These are phyloP conservation scores for Batkoa obscura DNA, from an alignment of 371 early-diverging fungal genomes.

Conservation along the genomic window DNA sequence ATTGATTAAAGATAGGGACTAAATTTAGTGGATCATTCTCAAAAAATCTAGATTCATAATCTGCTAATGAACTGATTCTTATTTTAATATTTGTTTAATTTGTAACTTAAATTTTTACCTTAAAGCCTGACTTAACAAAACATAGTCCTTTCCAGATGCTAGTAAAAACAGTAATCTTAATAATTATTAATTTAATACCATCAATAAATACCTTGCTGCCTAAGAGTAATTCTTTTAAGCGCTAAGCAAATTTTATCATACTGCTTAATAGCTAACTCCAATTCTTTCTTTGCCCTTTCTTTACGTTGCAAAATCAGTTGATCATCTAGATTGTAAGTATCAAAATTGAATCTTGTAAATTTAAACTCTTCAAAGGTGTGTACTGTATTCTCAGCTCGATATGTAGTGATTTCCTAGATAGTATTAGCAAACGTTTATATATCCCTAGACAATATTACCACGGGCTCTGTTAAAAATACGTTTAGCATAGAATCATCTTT, in stretches of 20 bases:
- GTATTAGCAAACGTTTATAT: background rate
- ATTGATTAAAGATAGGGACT: background rate
- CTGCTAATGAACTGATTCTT: background rate
- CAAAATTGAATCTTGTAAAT: background rate
- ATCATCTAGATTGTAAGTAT: background rate
- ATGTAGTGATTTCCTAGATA: background rate
- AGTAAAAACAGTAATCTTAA: no score
- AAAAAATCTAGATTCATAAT: background rate
- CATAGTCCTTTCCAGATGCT: conserved; percentile 7
- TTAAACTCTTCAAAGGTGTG: conserved; percentile 5
- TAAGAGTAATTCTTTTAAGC: background rate
- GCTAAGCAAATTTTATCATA: conserved; percentile 1
- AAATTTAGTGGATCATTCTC: background rate
- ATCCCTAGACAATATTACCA: conserved; percentile 16
- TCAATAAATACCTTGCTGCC: background rate
- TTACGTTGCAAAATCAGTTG: background rate
- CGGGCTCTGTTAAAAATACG: conserved; percentile 43
- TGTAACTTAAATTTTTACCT: background rate
- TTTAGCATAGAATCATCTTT: conserved; percentile 36
- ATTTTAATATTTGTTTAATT: background rate
- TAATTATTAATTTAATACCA: background rate
- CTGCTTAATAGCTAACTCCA: background rate
- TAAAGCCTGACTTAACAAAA: conserved; percentile 1
- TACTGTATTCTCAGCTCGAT: background rate
- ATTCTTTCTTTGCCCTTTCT: background rate